phyloP scores from a whole-genome alignment of 2,329 filamentous ascomycete species.

The Kalmusia sp. region DNA sequence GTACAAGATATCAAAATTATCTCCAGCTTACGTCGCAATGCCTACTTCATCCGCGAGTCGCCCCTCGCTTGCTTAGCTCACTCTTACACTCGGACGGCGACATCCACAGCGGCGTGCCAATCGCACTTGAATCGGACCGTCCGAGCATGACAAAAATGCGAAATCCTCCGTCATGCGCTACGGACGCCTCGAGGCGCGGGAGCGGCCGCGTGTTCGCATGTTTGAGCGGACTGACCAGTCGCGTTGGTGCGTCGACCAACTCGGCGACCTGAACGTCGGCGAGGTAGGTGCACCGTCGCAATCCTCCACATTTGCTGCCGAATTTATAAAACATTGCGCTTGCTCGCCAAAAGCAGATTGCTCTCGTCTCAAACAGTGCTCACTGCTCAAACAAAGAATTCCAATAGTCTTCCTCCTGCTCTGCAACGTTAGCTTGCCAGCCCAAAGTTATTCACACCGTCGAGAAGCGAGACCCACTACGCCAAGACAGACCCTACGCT shows the following conservation, averaged over 20 bases:
- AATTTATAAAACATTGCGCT: no score
- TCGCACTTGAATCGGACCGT: background rate
- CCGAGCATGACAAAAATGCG: background rate
- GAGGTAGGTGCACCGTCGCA: background rate
- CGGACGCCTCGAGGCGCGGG: background rate
- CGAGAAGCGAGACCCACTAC: no score
- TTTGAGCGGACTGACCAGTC: background rate
- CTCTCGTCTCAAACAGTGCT: no score
- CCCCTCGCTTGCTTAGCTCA: constrained; percentile 3
- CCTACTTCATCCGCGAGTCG: background rate
- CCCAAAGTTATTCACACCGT: no score
- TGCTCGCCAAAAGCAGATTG: no score
- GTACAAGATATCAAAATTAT: background rate
- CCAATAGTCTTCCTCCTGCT: no score
- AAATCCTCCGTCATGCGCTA: background rate
- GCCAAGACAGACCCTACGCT: background rate
- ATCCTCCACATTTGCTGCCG: no score
- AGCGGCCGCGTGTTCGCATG: constrained; percentile 6
- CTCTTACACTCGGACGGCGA: background rate
- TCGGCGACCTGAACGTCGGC: constrained; percentile 14
- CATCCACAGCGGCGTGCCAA: background rate
- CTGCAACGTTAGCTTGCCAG: no score
- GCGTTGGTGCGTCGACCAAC: background rate
- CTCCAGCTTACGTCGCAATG: background rate
- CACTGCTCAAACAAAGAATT: no score